Conservation (phyloP, 306 rosid genomes). For the Vachellia collinsii region DNA sequence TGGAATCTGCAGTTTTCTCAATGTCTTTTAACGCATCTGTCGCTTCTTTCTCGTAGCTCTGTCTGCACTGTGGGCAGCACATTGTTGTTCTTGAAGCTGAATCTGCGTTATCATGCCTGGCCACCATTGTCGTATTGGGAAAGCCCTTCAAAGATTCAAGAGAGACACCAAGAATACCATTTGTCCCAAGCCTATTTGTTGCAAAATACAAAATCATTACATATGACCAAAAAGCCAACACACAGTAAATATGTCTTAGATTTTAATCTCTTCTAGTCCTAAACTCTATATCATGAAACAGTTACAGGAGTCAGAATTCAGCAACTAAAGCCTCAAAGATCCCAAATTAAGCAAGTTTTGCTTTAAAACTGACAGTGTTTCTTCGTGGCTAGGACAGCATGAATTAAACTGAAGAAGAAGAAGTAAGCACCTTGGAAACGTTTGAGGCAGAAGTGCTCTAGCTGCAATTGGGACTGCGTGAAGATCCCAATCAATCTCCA, state of each 20-base stretch:
- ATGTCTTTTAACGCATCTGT: conserved; percentile 59
- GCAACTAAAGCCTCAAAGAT: neutral
- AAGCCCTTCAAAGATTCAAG: conserved; percentile 72
- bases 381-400: neutral
- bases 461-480: conserved; percentile 76
- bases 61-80: conserved; percentile 74
- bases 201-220: conserved; percentile 30
- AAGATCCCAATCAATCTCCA: conserved; percentile 78
- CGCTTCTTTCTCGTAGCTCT: conserved; percentile 58
- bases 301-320: neutral
- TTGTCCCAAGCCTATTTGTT: conserved; percentile 69
- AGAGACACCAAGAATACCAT: conserved; percentile 73
- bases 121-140: conserved; percentile 47
- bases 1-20: conserved; percentile 57
- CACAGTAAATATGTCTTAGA: conserved; percentile 15
- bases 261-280: conserved; percentile 22
- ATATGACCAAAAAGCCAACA: conserved; percentile 10
- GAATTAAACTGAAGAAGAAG: neutral
- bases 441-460: conserved; percentile 61
- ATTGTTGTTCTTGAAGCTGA: conserved; percentile 49
- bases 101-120: conserved; percentile 55
- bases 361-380: neutral
- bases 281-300: conserved; percentile 25
- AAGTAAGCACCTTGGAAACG: conserved; percentile 67
- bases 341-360: conserved; percentile 23